These are phyloP conservation scores for Blastobotrys illinoisensis DNA, from an alignment of 1,139 yeast genomes.

Conservation along the genomic window DNA sequence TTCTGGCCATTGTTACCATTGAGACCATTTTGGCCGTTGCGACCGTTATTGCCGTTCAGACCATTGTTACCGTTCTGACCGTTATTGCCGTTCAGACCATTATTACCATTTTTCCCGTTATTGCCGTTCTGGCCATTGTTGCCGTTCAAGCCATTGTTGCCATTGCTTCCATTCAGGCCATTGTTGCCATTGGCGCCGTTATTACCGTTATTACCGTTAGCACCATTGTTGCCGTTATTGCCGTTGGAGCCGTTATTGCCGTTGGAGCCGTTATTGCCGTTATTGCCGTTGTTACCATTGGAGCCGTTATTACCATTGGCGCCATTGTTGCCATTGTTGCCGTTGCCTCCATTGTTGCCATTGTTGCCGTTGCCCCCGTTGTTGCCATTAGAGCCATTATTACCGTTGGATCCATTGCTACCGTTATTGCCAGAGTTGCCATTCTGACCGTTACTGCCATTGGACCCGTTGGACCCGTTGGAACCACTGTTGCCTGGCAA, in stretches of 20 bases:
- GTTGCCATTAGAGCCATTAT: not conserved
- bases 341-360: not conserved
- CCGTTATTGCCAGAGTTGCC: not conserved
- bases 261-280: not conserved
- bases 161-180: not conserved
- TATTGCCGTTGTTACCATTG: not conserved
- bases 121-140: not conserved
- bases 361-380: not conserved
- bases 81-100: not conserved
- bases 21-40: not conserved
- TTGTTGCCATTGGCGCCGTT: not conserved
- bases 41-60: not conserved
- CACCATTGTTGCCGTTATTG: not conserved
- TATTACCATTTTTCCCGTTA: not conserved
- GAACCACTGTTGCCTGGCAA: not conserved
- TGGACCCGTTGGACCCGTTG: not conserved
- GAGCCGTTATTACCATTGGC: not conserved
- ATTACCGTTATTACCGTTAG: not conserved
- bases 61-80: not conserved
- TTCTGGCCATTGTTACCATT: not conserved
- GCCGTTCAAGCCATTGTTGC: not conserved
- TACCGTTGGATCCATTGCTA: not conserved
- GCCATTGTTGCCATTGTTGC: not conserved
- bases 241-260: not conserved
- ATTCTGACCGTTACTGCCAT: not conserved